Evolutionary conservation across 1,139 yeast genomes (phyloP), one percentile per base, ranked within the genome.

Genomic region (Taphrina sp.): DNA sequence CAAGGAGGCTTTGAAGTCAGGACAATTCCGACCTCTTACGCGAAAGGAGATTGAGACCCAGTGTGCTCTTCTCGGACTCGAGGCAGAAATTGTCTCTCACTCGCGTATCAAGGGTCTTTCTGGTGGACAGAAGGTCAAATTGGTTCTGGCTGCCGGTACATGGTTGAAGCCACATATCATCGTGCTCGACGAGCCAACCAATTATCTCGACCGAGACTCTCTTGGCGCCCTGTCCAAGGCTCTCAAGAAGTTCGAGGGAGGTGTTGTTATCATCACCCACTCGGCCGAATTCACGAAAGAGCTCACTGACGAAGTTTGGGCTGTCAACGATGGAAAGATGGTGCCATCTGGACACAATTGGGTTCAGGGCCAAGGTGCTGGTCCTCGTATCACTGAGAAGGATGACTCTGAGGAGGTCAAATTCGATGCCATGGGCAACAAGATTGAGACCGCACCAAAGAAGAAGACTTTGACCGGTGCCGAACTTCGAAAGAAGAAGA

Each of bases 101-200:
- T 90, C 97, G 68, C 90, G 97, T 82, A 92, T 92, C 77, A 89
- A 96, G 82, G 97, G 98, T 85, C 84, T 92, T 72, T 92, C 98
- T 67, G 98, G 98, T 85, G 98, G 98, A 82, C 98, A 92, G 82
- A 92, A 92, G 84, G 98, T 92, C 76, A 92, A 92, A 81, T 86
- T 92, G 75, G 98, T 92, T 71, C 81, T 92, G 74, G 98, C 98
- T 77, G 98, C 98, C 77, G 88, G 98, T 84, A 89, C 97, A 63
- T 92, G 98, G 98, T 96, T 90, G 82, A 90, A 97, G 83, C 98
- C 98, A 73, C 98, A 92, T 76, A 83, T 92, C 81, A 90, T 92
- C 70, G 98, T 92, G 70, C 87, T 92, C 76, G 97, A 92, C 43
- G 65, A 63, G 80, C 71, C 71, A 58, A 92, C 97, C 72, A 92